These are phyloP conservation scores for Aspergillus biplanus DNA, from an alignment of 495 filamentous ascomycete species.

Conservation along the genomic window DNA sequence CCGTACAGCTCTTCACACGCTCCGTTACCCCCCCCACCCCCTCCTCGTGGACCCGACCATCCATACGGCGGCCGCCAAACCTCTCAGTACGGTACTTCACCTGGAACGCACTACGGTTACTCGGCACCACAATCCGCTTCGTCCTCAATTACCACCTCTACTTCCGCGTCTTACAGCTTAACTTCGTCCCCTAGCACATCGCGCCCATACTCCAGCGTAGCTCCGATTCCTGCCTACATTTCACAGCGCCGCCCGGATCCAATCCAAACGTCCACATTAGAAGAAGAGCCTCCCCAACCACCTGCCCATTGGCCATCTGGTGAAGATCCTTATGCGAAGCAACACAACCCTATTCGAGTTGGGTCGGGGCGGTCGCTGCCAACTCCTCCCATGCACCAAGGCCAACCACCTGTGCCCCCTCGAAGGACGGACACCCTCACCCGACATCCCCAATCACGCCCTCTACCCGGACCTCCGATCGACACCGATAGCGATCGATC, in stretches of 20 bases:
- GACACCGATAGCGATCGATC: constrained; percentile 45
- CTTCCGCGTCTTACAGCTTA: constrained; percentile 28
- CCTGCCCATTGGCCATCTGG: constrained; percentile 45
- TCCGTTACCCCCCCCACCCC: constrained; percentile 47
- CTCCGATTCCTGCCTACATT: constrained; percentile 34
- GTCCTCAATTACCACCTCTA: constrained; percentile 19
- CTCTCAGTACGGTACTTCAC: constrained; percentile 28
- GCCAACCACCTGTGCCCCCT: constrained; percentile 47
- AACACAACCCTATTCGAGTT: constrained; percentile 39
- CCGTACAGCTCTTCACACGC: constrained; percentile 40
- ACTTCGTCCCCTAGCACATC: constrained; percentile 29
- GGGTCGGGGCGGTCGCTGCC: constrained; percentile 45
- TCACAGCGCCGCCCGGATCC: constrained; percentile 33
- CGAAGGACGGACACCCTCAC: constrained; percentile 54
- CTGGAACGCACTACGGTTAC: constrained; percentile 27
- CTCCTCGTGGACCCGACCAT: constrained; percentile 51
- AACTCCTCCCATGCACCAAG: constrained; percentile 45
- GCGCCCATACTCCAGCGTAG: constrained; percentile 32
- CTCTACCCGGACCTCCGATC: constrained; percentile 61
- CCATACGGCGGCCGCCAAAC: constrained; percentile 48
- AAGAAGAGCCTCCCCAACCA: constrained; percentile 52
- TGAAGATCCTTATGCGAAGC: constrained; percentile 34
- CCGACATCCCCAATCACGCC: constrained; percentile 62
- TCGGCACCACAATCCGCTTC: constrained; percentile 20
- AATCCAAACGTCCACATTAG: constrained; percentile 31